A percentile compares a stretch with the other conserved stretches of the same genome.
These are phyloP conservation scores for Fonsecaea pedrosoi DNA, from an alignment of 2,329 filamentous ascomycete genomes.

Conservation along the genomic window DNA sequence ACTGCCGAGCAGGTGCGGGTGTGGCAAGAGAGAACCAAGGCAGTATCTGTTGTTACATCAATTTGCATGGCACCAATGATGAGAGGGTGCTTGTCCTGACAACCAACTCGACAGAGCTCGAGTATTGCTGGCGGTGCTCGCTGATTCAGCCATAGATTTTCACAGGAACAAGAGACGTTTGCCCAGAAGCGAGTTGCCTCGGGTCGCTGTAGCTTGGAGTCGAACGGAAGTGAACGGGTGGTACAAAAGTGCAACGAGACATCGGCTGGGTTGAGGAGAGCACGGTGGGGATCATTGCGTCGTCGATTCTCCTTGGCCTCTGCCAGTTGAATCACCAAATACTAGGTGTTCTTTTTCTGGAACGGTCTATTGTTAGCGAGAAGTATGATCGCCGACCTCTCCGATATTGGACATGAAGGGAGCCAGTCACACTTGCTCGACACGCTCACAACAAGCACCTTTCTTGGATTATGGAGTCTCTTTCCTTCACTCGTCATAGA, in stretches of 20 bases:
- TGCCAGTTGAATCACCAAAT: not conserved
- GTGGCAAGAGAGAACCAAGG: not conserved
- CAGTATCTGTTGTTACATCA: not conserved
- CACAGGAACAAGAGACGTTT: not conserved
- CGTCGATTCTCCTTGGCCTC: not conserved
- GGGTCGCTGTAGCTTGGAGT: not conserved
- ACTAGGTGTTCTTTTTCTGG: not conserved
- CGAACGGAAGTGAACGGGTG: not conserved
- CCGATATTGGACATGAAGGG: not conserved
- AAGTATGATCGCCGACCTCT: not conserved
- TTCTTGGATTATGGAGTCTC: not conserved
- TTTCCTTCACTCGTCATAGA: not conserved
- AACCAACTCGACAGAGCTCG: not conserved
- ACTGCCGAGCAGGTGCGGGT: not conserved
- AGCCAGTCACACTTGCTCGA: not conserved
- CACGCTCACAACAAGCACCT: not conserved
- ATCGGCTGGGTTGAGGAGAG: not conserved
- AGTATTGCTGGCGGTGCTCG: not conserved
- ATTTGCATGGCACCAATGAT: not conserved
- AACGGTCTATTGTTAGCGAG: not conserved
- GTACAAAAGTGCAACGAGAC: not conserved
- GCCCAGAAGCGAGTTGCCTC: not conserved
- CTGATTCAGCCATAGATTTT: too few relatives aligned
- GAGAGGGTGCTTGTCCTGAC: not conserved
- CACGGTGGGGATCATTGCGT: conserved; percentile 5